Evolutionary conservation across 2,329 filamentous ascomycete species (phyloP), one percentile per base, ranked within the genome.

Genomic region (Fusarium temperatum): DNA sequence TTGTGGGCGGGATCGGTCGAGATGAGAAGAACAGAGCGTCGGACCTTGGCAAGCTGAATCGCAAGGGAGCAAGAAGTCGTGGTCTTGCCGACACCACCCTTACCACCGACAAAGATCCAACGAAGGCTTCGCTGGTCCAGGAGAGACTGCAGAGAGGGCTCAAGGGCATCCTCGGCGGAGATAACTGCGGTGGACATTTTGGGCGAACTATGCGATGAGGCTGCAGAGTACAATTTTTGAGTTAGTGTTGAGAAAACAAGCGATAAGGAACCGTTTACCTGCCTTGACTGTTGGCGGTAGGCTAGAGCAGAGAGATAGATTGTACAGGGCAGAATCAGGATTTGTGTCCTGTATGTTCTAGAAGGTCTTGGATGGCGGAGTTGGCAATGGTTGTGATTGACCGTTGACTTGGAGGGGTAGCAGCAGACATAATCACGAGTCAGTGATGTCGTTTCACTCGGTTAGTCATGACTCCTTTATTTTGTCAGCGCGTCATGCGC

Each of bases 51-150:
- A 75, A 99, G 94, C 85, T 99, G 96, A 82, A 99, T 98, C 74
- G 96, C 96, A 75, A 99, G 93, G 15, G 96, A 98, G 86, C 96
- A 99, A 13, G 96, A 98, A 22, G 96, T 99, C n/a, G 96, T 99
- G 35, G 96, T 99, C 88, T 99, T 99, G 83, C 96, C 96, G 51
- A 99, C 96, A 82, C 96, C 96, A 80, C 96, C 96, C 86, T 99
- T 99, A 76, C 96, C 96, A 80, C 96, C 96, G 69, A 99, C 96
- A 80, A 99, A 99, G 85, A 99, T 97, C 96, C 96, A 99, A 82
- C 96, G 94, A 63, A 99, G 91, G 39, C 94, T 92, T 84, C 95
- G 94, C 84, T 99, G 96, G 87, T 97, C 94, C 79, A 99, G 91
- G 81, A 99, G 95, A 74, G 94, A 93, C 86, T 98, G 94, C 80